phyloP scores from a whole-genome alignment of 176 grass and related monocot genomes.

The Leersia perrieri region DNA sequence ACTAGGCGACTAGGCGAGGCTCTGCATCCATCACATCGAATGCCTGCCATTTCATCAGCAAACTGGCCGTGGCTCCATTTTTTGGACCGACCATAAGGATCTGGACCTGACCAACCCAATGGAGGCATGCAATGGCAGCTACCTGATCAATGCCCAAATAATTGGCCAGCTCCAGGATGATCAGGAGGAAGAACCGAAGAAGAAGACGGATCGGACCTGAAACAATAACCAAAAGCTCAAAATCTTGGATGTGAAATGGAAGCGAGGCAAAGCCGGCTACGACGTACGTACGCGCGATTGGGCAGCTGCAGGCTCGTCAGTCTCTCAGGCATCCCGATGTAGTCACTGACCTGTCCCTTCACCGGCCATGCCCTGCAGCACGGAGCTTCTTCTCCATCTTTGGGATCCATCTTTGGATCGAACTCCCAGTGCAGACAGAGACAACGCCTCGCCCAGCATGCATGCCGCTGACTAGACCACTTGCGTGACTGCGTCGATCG shows the following conservation, averaged over 20 bases:
- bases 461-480: neutral
- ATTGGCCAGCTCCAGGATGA: neutral
- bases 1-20: neutral
- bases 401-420: neutral
- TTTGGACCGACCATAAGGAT: neutral
- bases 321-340: neutral
- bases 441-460: no score
- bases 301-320: neutral
- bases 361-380: conserved; percentile 31
- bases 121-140: neutral
- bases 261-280: neutral
- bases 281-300: neutral
- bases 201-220: neutral
- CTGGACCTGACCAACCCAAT: neutral
- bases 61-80: neutral
- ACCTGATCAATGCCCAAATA: neutral
- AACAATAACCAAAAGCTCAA: neutral
- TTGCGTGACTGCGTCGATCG: neutral
- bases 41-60: conserved; percentile 16
- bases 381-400: no score
- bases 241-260: neutral
- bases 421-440: neutral
- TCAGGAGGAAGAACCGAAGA: neutral
- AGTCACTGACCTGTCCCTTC: conserved; percentile 31
- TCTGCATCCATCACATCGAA: neutral